Percentiles rank a stretch among this genome's conserved stretches.
Evolutionary conservation across 2,329 filamentous ascomycete genomes (phyloP).

Genomic region (Talaromyces sp.): DNA sequence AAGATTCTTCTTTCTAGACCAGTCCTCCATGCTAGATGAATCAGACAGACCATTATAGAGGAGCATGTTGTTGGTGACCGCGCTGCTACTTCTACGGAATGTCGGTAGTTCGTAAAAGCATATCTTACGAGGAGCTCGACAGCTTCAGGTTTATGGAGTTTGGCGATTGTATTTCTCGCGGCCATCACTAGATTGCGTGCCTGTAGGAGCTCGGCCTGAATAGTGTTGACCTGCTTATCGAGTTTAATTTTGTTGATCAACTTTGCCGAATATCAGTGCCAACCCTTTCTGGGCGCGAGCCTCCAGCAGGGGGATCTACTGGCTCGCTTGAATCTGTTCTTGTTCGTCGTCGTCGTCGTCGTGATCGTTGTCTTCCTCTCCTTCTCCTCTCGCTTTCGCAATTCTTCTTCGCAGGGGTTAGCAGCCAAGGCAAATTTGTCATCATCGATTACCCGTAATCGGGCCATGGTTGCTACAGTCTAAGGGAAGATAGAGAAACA

Average conservation of each 20-base stretch:
- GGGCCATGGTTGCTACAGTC: background rate
- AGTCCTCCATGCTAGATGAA: background rate
- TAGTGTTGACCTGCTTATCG: background rate
- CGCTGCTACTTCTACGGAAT: too few species aligned
- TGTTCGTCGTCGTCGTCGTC: background rate
- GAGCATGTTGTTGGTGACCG: too few species aligned
- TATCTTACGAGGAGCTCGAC: background rate
- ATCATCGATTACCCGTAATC: background rate
- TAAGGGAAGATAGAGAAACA: background rate
- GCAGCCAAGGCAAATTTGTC: too few species aligned
- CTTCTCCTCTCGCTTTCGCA: background rate
- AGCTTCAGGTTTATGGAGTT: background rate
- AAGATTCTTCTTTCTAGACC: background rate
- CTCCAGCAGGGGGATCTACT: background rate
- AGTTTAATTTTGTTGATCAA: background rate
- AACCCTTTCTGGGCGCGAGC: background rate
- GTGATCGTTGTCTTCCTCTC: background rate
- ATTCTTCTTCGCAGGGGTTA: background rate
- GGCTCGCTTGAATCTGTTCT: background rate
- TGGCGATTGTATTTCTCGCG: background rate
- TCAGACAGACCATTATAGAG: background rate
- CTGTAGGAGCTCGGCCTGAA: background rate
- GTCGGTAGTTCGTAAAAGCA: background rate
- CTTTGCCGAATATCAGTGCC: background rate
- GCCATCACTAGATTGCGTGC: background rate